phyloP scores from a whole-genome alignment of 192 early-diverging fungal species.

The Spinellus fusiger region DNA sequence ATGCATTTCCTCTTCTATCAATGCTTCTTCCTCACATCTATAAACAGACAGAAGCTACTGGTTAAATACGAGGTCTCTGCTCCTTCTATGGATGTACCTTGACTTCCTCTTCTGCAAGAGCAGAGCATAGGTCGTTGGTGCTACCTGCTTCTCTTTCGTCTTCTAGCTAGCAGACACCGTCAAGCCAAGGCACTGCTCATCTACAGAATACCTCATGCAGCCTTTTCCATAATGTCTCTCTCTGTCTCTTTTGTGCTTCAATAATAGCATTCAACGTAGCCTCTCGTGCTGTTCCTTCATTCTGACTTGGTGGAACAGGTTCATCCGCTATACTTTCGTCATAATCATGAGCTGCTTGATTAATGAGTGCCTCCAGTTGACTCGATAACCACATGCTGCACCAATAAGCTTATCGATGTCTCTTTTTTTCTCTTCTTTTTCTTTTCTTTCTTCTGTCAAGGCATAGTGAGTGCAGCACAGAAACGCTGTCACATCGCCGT shows the following conservation, averaged over 20 bases:
- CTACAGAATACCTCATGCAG: conserved; percentile 8
- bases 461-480: no score
- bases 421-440: conserved; percentile 6
- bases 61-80: no score
- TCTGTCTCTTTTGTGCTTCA: background rate
- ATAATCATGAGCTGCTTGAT: conserved; percentile 6
- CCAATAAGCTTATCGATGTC: no score
- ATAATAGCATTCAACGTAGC: background rate
- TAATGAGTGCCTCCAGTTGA: background rate
- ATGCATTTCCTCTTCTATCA: background rate
- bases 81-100: no score
- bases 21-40: conserved; percentile 1
- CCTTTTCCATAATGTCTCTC: conserved; percentile 7
- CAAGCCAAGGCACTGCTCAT: no score
- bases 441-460: background rate
- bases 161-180: no score
- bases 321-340: background rate
- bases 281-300: background rate
- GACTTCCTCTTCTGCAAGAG: no score
- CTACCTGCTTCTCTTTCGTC: no score
- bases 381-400: conserved; percentile 1
- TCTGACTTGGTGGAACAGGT: background rate
- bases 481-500: background rate
- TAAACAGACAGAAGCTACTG: background rate
- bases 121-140: no score